Evolutionary conservation across 768 basidiomycete species (phyloP).

Genomic region (Pulveroboletus frians): DNA sequence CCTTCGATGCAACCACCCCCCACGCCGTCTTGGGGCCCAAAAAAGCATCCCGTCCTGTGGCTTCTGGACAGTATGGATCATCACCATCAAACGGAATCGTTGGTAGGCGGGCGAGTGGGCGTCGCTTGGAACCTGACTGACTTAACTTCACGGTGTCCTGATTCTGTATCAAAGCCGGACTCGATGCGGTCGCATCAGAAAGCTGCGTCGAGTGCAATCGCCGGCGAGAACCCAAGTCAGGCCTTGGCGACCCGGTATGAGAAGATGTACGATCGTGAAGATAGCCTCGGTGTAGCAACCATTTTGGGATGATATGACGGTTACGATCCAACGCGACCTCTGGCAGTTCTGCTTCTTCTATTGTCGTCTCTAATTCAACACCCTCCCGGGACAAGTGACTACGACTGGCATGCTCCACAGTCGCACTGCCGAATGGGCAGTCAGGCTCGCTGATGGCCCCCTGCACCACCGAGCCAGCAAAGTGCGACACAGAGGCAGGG

Average conservation of each 20-base stretch:
- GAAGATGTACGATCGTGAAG: conserved; percentile 49
- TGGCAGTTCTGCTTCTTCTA: conserved; percentile 79
- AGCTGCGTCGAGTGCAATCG: conserved; percentile 40
- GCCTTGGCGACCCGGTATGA: conserved; percentile 33
- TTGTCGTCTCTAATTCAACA: conserved; percentile 39
- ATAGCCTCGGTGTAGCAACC: conserved; percentile 59
- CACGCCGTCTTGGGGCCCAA: conserved; percentile 21
- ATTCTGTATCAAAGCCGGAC: conserved; percentile 54
- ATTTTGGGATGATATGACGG: conserved; percentile 94
- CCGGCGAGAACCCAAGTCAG: conserved; percentile 26
- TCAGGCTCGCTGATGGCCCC: conserved; percentile 25
- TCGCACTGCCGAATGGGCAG: conserved; percentile 1
- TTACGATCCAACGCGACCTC: conserved; percentile 91
- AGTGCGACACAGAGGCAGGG: conserved; percentile 18
- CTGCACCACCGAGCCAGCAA: conserved; percentile 26
- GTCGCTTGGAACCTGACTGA: conserved; percentile 28
- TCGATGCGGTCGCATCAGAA: conserved; percentile 57
- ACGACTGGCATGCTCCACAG: not conserved
- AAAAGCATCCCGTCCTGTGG: conserved; percentile 24
- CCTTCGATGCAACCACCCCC: conserved; percentile 22
- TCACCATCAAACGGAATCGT: conserved; percentile 34
- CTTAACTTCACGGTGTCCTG: conserved; percentile 19
- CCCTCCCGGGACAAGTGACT: conserved; percentile 24
- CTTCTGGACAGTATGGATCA: conserved; percentile 44
- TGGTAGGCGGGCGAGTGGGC: conserved; percentile 40